Evolutionary conservation across 2,329 filamentous ascomycete genomes (phyloP).

Genomic region (Colletotrichum orchidophilum): DNA sequence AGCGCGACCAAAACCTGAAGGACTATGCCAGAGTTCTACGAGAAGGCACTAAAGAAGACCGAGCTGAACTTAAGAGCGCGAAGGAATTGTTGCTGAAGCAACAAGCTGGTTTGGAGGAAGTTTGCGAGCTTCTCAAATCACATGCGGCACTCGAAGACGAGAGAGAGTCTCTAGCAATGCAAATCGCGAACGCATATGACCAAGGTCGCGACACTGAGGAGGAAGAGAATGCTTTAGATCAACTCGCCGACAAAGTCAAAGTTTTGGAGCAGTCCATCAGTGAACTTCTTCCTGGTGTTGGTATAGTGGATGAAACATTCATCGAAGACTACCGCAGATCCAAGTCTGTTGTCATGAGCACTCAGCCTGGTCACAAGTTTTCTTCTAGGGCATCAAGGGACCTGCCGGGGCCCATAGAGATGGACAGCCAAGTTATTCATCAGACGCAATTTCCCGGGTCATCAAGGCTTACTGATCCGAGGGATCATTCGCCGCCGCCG

Average conservation of each 20-base stretch:
- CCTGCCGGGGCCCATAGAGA: slow-evolving; percentile 37
- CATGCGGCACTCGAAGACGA: slow-evolving; percentile 54
- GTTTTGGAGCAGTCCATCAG: slow-evolving; percentile 53
- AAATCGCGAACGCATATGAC: slow-evolving; percentile 60
- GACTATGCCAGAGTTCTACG: slow-evolving; percentile 59
- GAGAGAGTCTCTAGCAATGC: slow-evolving; percentile 55
- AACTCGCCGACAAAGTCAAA: slow-evolving; percentile 53
- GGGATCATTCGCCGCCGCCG: slow-evolving; percentile 31
- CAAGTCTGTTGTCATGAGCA: slow-evolving; percentile 39
- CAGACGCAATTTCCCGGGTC: slow-evolving; percentile 58
- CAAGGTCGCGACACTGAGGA: slow-evolving; percentile 61
- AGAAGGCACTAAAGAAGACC: slow-evolving; percentile 56
- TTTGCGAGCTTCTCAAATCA: slow-evolving; percentile 52
- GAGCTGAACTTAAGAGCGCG: slow-evolving; percentile 58
- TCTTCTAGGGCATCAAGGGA: background rate
- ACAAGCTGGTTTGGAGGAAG: slow-evolving; percentile 52
- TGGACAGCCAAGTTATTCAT: slow-evolving; percentile 58
- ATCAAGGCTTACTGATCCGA: slow-evolving; percentile 25
- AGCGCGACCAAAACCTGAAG: slow-evolving; percentile 57
- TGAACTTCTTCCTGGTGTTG: slow-evolving; percentile 52
- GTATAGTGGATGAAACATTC: slow-evolving; percentile 53
- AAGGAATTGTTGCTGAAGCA: slow-evolving; percentile 58
- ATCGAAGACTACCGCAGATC: slow-evolving; percentile 42
- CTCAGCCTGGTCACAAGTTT: slow-evolving; percentile 39
- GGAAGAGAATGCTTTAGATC: slow-evolving; percentile 60